Evolutionary conservation across 768 basidiomycete genomes (phyloP), one percentile per base, ranked within the genome.

Genomic region (Trametes maxima): DNA sequence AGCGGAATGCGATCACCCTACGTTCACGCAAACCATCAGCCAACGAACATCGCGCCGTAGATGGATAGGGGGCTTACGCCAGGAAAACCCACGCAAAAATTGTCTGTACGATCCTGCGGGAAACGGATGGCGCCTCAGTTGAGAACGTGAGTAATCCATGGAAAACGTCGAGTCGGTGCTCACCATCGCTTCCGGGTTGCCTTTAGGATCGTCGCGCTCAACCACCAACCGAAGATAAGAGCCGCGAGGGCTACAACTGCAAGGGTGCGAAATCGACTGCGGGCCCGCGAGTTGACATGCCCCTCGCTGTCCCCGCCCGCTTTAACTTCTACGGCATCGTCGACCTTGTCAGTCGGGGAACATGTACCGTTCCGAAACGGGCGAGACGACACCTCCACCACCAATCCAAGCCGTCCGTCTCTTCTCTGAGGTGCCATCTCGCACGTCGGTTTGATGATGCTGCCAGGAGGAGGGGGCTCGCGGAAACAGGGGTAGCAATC

Each of bases 31-130:
- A 46, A 46, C 21, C 21, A 37, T 37, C 52, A 17, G 24, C 3
- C 17, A 17, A 22, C 11, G 21, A 21, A 19, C 21, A 6, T 22
- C 21, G 6, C 11, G 5, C 28, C 28, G 7, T 8, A 21, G 13
- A 14, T 3, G 21, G 24, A 50, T 40, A 42, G 51, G 25, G 25
- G 13, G 77, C 85, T 67, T 66, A 88, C 88, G 83, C 65, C 64
- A 94, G 78, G 77, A 94, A 92, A 55, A 85, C 83, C 92, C 93
- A 95, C 2, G 92, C 89, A 66, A 88, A 89, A 39, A 93, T 42
- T 0, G 90, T 89, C 73, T 92, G 90, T 7, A 89, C 87, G 63
- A 93, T 82, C 90, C 89, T 90, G 54, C 11, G 57, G 47, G 33
- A 36, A 33, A 28, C 45, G 19, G 44, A 54, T 16, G 25, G 22